Percentiles rank a stretch among this genome's conserved stretches.
Conservation (phyloP, 345 rosid species). For the Camelina neglecta region DNA sequence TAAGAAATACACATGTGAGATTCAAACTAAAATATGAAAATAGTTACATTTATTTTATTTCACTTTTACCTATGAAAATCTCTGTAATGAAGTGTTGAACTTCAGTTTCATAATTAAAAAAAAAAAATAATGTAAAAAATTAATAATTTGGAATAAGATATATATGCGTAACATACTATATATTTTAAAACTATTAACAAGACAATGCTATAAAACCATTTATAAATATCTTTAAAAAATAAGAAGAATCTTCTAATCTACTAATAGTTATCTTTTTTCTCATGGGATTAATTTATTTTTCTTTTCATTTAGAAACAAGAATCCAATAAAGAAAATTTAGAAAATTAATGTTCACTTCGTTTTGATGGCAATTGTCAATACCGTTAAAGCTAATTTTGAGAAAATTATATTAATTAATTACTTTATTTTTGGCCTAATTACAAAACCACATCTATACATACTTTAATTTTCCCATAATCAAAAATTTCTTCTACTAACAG, state of each 20-base stretch:
- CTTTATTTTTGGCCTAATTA: neutral
- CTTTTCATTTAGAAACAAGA: no score
- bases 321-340: neutral
- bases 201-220: neutral
- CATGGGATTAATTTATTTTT: no score
- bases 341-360: neutral
- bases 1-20: no score
- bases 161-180: neutral
- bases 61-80: neutral
- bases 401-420: neutral
- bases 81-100: no score
- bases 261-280: no score
- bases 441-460: neutral
- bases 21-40: no score
- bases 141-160: neutral
- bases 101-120: neutral
- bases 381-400: neutral
- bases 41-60: no score
- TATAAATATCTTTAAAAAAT: no score
- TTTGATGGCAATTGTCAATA: neutral
- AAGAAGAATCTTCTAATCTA: no score
- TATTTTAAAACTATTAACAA: no score
- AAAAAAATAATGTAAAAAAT: neutral
- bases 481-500: slow-evolving; percentile 3
- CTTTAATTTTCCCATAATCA: neutral